A percentile compares a stretch with the other conserved stretches of the same genome.
These are phyloP conservation scores for Geotrichum candidum DNA, from an alignment of 1,139 yeast species.

Conservation along the genomic window DNA sequence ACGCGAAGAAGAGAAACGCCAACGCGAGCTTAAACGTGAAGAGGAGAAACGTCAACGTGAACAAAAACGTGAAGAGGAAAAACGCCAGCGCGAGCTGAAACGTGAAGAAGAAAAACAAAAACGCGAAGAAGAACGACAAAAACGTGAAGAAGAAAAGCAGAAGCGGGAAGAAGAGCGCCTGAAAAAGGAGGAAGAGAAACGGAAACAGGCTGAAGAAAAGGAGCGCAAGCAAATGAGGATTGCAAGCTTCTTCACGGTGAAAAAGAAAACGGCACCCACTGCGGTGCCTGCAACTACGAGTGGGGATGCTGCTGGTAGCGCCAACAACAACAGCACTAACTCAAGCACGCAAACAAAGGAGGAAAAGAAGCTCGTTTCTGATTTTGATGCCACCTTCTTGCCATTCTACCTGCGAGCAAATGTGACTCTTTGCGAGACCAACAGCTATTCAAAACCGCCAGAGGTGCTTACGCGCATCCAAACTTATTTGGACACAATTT, in stretches of 20 bases:
- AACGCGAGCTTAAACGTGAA: constrained; percentile 8
- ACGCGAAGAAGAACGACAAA: background rate
- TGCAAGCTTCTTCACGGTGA: constrained; percentile 15
- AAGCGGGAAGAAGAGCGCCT: constrained; percentile 7
- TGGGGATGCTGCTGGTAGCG: background rate
- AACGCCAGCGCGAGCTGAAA: background rate
- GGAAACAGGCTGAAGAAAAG: constrained; percentile 11
- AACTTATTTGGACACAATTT: background rate
- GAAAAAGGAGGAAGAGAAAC: constrained; percentile 14
- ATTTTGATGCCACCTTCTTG: constrained; percentile 13
- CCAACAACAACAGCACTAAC: background rate
- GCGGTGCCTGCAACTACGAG: background rate
- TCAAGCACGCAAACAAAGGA: background rate
- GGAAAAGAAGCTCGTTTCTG: background rate
- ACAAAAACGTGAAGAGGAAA: background rate
- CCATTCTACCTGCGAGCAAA: constrained; percentile 15
- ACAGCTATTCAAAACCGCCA: background rate
- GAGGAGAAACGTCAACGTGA: constrained; percentile 10
- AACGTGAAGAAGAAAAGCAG: constrained; percentile 11
- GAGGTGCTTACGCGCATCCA: background rate
- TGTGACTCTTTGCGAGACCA: constrained; percentile 7
- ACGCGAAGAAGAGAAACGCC: constrained; percentile 9
- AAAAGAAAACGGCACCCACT: background rate
- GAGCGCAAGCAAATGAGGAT: constrained; percentile 14
- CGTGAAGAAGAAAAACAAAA: background rate